Evolutionary conservation across 805 yeast species (phyloP).

Genomic region (Lachancea lanzarotensis): DNA sequence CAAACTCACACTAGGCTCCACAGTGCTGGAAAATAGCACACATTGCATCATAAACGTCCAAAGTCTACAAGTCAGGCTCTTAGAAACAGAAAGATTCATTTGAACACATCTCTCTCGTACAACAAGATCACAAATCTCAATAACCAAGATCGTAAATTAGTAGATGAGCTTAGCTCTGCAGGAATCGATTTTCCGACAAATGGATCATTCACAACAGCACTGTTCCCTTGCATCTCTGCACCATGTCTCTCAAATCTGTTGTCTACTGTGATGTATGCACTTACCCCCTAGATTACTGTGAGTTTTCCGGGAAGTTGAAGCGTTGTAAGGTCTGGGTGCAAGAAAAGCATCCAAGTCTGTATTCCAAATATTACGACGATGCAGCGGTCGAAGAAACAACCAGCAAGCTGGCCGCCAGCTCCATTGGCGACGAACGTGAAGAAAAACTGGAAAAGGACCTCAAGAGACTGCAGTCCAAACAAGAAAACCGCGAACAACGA

Average conservation of each 20-base stretch:
- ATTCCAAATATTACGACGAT: constrained; percentile 47
- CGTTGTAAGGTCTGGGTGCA: constrained; percentile 81
- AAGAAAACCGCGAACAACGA: constrained; percentile 77
- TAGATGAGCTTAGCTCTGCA: neutral
- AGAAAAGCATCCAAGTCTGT: constrained; percentile 52
- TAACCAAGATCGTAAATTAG: too few relatives aligned
- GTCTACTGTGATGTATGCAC: constrained; percentile 74
- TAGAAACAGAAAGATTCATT: too few relatives aligned
- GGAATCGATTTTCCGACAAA: neutral
- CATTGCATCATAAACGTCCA: too few relatives aligned
- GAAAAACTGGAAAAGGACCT: constrained; percentile 76
- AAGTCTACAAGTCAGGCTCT: too few relatives aligned
- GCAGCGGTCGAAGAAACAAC: constrained; percentile 36
- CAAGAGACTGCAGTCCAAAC: constrained; percentile 78
- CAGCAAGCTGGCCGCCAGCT: constrained; percentile 40
- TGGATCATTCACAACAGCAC: neutral
- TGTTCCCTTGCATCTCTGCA: neutral
- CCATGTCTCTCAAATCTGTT: constrained; percentile 34
- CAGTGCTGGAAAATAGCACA: too few relatives aligned
- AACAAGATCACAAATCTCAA: too few relatives aligned
- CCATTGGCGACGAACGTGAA: constrained; percentile 69
- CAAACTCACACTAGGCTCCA: too few relatives aligned
- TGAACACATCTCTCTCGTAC: too few relatives aligned
- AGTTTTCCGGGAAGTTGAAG: constrained; percentile 74
- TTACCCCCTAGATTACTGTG: constrained; percentile 88